Percentiles rank a stretch among this genome's conserved stretches.
Conservation (phyloP, 371 early-diverging fungal genomes). For the Saksenaea vasiformis region DNA sequence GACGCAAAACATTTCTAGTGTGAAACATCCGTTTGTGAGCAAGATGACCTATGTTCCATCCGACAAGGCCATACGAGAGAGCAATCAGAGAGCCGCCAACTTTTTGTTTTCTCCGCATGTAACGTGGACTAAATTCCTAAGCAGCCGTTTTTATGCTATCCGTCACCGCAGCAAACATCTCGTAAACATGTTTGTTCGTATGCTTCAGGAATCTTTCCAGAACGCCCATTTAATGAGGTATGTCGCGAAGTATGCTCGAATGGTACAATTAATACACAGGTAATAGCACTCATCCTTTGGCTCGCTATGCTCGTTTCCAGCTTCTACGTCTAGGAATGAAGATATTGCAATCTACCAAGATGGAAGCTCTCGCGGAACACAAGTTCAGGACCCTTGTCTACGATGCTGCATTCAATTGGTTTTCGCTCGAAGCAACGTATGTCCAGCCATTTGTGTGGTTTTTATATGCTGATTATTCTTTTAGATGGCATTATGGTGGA, state of each 20-base stretch:
- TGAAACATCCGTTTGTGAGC: constrained; percentile 81
- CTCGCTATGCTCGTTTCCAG: constrained; percentile 80
- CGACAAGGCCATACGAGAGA: constrained; percentile 71
- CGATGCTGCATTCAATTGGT: constrained; percentile 75
- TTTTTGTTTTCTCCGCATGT: constrained; percentile 76
- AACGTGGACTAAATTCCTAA: constrained; percentile 85
- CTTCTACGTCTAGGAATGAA: constrained; percentile 78
- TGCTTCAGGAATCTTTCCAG: constrained; percentile 76
- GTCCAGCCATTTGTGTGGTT: constrained; percentile 18
- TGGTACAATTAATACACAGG: not conserved
- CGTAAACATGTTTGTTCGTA: constrained; percentile 71
- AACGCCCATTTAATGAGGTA: constrained; percentile 58
- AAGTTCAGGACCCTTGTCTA: constrained; percentile 67
- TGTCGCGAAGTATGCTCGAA: not conserved
- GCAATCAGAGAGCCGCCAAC: constrained; percentile 60
- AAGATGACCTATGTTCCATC: constrained; percentile 93
- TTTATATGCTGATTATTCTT: not conserved
- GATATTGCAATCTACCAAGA: constrained; percentile 67
- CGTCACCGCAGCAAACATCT: constrained; percentile 74
- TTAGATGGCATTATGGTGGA: constrained; percentile 69
- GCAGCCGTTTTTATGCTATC: constrained; percentile 80
- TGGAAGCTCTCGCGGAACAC: constrained; percentile 68
- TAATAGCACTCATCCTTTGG: constrained; percentile 68
- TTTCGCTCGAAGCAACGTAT: constrained; percentile 66
- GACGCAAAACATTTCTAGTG: constrained; percentile 33